A percentile compares a stretch with the other conserved stretches of the same genome.
These are phyloP conservation scores for Tilletia walkeri DNA, from an alignment of 1,284 basidiomycete genomes.

Conservation along the genomic window DNA sequence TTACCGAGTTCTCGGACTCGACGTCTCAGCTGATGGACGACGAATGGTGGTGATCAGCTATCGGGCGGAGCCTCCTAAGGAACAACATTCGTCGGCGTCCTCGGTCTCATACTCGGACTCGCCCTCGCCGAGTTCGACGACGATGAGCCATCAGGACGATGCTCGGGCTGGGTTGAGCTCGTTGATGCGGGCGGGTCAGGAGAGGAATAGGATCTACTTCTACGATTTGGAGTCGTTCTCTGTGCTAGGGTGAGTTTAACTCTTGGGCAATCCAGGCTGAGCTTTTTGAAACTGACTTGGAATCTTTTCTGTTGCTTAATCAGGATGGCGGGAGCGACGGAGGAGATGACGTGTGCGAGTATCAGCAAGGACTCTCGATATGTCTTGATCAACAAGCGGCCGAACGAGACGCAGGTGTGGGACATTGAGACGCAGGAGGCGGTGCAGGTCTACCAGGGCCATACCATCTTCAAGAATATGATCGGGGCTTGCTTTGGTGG, in stretches of 20 bases:
- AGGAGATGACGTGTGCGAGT: constrained; percentile 67
- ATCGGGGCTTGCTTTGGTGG: constrained; percentile 93
- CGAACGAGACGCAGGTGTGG: constrained; percentile 76
- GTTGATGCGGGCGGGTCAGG: constrained; percentile 4
- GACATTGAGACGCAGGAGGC: constrained; percentile 68
- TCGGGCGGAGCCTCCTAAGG: constrained; percentile 22
- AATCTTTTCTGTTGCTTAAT: not conserved
- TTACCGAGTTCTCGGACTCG: constrained; percentile 84
- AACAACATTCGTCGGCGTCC: constrained; percentile 19
- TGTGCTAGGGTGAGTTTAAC: constrained; percentile 29
- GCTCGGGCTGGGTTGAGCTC: not conserved
- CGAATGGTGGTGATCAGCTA: constrained; percentile 73
- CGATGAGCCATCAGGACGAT: constrained; percentile 19
- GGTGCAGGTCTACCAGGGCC: constrained; percentile 58
- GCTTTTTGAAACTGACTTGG: not conserved
- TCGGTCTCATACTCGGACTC: constrained; percentile 21
- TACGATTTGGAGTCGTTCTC: constrained; percentile 10
- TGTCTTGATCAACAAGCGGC: constrained; percentile 74
- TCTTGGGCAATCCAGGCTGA: not conserved
- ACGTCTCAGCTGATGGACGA: constrained; percentile 78
- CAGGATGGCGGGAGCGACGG: constrained; percentile 57
- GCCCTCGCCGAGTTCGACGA: constrained; percentile 25
- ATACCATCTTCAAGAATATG: constrained; percentile 62
- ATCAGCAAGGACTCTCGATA: constrained; percentile 81
- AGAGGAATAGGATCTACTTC: constrained; percentile 6